phyloP scores from a whole-genome alignment of 495 filamentous ascomycete species.

The Diplogelasinospora grovesii region DNA sequence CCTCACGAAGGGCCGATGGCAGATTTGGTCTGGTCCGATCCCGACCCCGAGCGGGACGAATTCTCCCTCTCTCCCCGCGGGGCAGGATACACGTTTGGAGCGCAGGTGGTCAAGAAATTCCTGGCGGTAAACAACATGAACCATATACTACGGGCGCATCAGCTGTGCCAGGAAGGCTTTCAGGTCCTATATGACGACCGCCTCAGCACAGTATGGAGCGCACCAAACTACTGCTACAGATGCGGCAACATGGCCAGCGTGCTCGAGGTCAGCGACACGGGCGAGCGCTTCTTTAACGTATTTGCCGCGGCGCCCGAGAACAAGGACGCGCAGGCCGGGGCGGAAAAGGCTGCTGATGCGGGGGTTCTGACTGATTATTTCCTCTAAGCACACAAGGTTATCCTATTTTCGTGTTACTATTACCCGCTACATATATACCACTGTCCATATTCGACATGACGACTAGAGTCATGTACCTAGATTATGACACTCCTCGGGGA shows the following conservation, averaged over 20 bases:
- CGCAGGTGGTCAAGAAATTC: conserved; percentile 96
- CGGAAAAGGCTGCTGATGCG: conserved; percentile 41
- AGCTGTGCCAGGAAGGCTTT: conserved; percentile 95
- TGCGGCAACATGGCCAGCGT: conserved; percentile 98
- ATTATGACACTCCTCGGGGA: too few species aligned
- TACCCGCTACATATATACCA: too few species aligned
- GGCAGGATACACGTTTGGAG: conserved; percentile 94
- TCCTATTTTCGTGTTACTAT: not conserved
- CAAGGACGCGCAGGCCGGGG: conserved; percentile 66
- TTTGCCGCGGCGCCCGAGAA: conserved; percentile 97
- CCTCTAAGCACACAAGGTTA: conserved; percentile 24
- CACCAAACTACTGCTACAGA: conserved; percentile 92
- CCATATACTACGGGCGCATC: conserved; percentile 92
- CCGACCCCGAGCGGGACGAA: conserved; percentile 90
- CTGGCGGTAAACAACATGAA: conserved; percentile 94
- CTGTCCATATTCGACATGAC: too few species aligned
- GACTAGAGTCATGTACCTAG: too few species aligned
- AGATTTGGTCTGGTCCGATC: conserved; percentile 97
- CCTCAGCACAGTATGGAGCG: conserved; percentile 94
- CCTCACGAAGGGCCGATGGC: conserved; percentile 99
- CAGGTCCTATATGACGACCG: conserved; percentile 93
- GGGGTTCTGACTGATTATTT: conserved; percentile 52
- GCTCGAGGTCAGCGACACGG: conserved; percentile 85
- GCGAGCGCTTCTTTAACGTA: conserved; percentile 91
- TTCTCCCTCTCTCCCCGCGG: conserved; percentile 91